Evolutionary conservation across 257 asterid genomes (phyloP).

Genomic region (Solanum virginianum): DNA sequence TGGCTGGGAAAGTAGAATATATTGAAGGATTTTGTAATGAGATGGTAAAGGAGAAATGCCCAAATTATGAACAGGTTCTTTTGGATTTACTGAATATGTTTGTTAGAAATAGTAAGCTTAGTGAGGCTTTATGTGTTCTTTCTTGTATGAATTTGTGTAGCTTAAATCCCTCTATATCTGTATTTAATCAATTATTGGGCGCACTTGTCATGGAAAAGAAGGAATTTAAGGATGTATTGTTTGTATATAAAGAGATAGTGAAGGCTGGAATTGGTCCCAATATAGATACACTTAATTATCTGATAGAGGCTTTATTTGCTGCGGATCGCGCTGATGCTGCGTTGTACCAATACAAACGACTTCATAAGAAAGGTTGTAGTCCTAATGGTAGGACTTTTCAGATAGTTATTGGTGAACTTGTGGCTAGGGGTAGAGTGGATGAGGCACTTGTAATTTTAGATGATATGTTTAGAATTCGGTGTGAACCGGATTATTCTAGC

Average conservation of each 20-base stretch:
- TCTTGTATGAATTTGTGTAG: constrained; percentile 39
- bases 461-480: constrained; percentile 40
- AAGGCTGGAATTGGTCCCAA: constrained; percentile 60
- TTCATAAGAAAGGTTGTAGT: constrained; percentile 63
- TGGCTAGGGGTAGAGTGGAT: constrained; percentile 30
- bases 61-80: constrained; percentile 37
- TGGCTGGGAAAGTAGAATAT: constrained; percentile 57
- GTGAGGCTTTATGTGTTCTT: constrained; percentile 65
- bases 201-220: constrained; percentile 46
- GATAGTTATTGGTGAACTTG: constrained; percentile 54
- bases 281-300: constrained; percentile 49
- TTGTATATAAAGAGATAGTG: constrained; percentile 80
- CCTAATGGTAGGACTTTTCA: constrained; percentile 63
- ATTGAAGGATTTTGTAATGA: constrained; percentile 66
- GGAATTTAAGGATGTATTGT: constrained; percentile 63
- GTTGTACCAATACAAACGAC: constrained; percentile 53
- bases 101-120: constrained; percentile 29
- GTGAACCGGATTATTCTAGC: constrained; percentile 28
- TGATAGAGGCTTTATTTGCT: constrained; percentile 63
- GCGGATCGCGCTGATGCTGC: constrained; percentile 51
- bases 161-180: constrained; percentile 32
- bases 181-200: constrained; percentile 41
- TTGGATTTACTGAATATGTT: constrained; percentile 44
- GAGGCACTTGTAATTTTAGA: constrained; percentile 42
- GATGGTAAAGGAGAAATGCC: constrained; percentile 49